Conservation (phyloP, 148 eudicot genomes). For the Rhododendron ovatum region DNA sequence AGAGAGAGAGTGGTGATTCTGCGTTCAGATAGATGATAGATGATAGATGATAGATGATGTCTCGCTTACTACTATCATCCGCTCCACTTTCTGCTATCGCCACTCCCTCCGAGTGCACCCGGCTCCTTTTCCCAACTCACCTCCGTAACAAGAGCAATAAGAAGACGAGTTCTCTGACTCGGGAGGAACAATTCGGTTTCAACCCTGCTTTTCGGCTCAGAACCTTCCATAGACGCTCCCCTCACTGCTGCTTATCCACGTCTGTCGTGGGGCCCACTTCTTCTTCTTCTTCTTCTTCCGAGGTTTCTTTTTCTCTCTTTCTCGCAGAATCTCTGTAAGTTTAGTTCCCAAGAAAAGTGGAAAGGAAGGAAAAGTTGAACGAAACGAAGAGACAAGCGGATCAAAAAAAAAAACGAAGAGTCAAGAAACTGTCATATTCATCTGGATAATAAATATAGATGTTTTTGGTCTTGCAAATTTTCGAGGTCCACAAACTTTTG, state of each 20-base stretch:
- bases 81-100: conserved; percentile 12
- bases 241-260: conserved; percentile 23
- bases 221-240: neutral
- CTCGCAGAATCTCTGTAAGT: neutral
- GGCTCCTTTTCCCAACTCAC: conserved; percentile 7
- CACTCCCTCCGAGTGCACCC: conserved; percentile 7
- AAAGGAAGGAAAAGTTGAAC: neutral
- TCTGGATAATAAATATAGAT: neutral
- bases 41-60: neutral
- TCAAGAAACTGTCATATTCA: neutral
- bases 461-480: neutral
- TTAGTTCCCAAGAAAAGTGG: neutral
- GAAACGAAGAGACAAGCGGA: neutral
- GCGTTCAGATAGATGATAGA: no score
- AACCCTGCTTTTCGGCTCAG: neutral
- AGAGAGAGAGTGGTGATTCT: no score
- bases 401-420: neutral
- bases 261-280: conserved; percentile 17
- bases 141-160: neutral
- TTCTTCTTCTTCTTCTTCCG: conserved; percentile 13
- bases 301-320: conserved; percentile 5
- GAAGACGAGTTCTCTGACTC: neutral
- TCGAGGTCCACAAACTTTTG: neutral
- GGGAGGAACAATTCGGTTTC: conserved; percentile 10
- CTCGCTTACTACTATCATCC: conserved; percentile 7